A percentile compares a stretch with the other conserved stretches of the same genome.
Conservation (phyloP, 768 basidiomycete genomes). For the Gymnopilus dilepis region DNA sequence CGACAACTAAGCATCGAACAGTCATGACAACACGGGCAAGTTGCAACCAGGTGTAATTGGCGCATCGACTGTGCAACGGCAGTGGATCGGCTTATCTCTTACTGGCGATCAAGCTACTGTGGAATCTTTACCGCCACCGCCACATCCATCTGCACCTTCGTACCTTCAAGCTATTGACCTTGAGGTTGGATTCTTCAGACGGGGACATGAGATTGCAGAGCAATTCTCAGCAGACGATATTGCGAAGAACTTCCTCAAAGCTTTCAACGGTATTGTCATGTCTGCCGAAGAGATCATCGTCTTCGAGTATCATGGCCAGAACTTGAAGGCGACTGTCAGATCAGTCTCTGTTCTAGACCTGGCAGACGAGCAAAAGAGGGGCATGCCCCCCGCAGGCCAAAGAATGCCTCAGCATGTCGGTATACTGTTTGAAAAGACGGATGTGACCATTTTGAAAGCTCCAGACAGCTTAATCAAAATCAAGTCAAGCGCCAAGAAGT, state of each 20-base stretch:
- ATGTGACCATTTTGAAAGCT: conserved; percentile 88
- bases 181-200: conserved; percentile 70
- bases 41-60: conserved; percentile 74
- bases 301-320: conserved; percentile 89
- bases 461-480: conserved; percentile 83
- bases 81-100: conserved; percentile 89
- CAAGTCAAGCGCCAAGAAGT: conserved; percentile 93
- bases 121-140: conserved; percentile 61
- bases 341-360: conserved; percentile 65
- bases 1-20: conserved; percentile 32
- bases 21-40: conserved; percentile 80
- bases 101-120: conserved; percentile 78
- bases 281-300: conserved; percentile 71
- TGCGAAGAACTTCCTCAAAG: conserved; percentile 71
- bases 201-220: conserved; percentile 59
- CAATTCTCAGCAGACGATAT: conserved; percentile 92
- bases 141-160: conserved; percentile 53
- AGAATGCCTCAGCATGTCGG: conserved; percentile 53
- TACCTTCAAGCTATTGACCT: conserved; percentile 84
- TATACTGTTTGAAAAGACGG: conserved; percentile 90
- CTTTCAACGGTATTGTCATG: conserved; percentile 76
- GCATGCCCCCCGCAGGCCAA: conserved; percentile 34
- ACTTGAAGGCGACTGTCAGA: conserved; percentile 73
- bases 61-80: conserved; percentile 78
- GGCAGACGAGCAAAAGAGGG: conserved; percentile 61